Base-by-base conservation (phyloP, 2,329 filamentous ascomycete species). In the Biscogniauxia marginata region DNA sequence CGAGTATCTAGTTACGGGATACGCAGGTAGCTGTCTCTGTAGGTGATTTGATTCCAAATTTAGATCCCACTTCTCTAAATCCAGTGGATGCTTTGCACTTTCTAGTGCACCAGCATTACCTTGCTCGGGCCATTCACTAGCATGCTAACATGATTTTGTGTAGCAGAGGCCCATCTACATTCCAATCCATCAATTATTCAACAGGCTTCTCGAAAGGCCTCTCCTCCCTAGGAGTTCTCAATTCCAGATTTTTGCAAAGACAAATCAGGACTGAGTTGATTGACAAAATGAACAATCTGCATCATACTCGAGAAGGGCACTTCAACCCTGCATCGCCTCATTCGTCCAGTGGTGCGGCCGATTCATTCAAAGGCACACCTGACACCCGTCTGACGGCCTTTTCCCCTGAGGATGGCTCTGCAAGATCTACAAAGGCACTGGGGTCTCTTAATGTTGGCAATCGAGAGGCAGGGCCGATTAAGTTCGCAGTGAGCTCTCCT, bases 371-470 rank as follows among this genome's bases (percentile, higher is more conserved):
- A 63, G 82, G 80, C 16, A 89, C 87, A 5, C 86, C 87, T 0
- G 84, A 87, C 56, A 88, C 86, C 7, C 82, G 80, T 50, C 62
- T 87, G 45, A 86, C 85, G 4, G 74, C 81, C 5, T 88, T 88
- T 67, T 89, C 86, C 3, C 85, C 86, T 0, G 81, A 84, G 16
- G 83, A 84, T 44, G 71, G 71, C 51, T 78, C 79, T 13, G 71
- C 73, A 39, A 79, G 78, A 61, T 77, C 78, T 19, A 70, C 71
- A 16, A 75, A 73, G 56, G 62, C 70, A 18, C 60, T 73, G 16
- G 72, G 74, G 23, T 64, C 69, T 7, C 63, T 76, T 43, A 67
- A 62, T 44, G 57, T 68, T 11, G 65, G 64, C 25, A 56, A 68
- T 19, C 65, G 71, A n/a, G 71, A 74, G 9, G 62, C 55, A 18